Percentiles rank a stretch among this genome's conserved stretches.
These are phyloP conservation scores for Talaromyces amestolkiae DNA, from an alignment of 2,329 filamentous ascomycete species.

Conservation along the genomic window DNA sequence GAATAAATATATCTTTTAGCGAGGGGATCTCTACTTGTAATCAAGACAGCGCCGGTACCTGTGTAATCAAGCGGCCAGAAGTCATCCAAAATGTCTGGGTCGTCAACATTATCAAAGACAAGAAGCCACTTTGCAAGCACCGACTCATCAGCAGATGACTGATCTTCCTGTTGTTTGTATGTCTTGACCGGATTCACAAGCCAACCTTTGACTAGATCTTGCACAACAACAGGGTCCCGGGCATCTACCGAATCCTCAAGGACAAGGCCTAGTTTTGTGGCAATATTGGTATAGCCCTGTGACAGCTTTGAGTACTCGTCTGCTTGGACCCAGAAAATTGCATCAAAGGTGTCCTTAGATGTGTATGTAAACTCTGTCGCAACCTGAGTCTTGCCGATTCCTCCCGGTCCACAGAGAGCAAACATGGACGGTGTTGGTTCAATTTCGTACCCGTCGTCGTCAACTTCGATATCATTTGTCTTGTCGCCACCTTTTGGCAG, in stretches of 20 bases:
- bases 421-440: neutral
- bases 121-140: neutral
- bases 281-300: neutral
- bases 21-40: neutral
- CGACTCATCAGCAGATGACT: neutral
- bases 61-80: neutral
- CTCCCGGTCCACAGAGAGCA: neutral
- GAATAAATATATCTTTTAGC: conserved; percentile 6
- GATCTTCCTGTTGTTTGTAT: neutral
- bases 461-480: neutral
- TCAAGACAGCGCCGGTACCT: neutral
- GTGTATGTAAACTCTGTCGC: neutral
- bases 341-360: neutral
- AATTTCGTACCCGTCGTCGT: neutral
- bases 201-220: neutral
- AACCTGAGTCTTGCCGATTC: neutral
- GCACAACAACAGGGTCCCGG: neutral
- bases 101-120: conserved; percentile 6
- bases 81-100: neutral
- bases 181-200: conserved; percentile 1
- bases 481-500: neutral
- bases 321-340: neutral
- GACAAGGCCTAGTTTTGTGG: neutral
- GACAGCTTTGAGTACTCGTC: neutral
- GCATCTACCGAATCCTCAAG: neutral